Percentiles rank a stretch among this genome's conserved stretches.
phyloP scores from a whole-genome alignment of 768 basidiomycete species.

The Leccinum ochraceum region DNA sequence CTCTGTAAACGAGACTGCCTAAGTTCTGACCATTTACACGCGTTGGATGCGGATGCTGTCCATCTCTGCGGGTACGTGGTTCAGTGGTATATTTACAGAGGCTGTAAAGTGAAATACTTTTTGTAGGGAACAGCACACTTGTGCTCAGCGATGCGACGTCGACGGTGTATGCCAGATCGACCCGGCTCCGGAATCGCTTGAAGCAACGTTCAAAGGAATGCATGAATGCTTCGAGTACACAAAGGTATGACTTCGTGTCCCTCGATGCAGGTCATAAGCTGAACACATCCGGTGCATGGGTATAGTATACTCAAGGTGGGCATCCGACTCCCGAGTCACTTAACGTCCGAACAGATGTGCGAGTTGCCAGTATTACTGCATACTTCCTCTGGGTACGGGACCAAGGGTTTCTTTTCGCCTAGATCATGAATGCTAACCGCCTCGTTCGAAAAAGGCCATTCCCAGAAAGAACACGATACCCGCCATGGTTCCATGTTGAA shows the following conservation, averaged over 20 bases:
- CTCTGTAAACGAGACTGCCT: constrained; percentile 56
- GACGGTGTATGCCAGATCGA: constrained; percentile 59
- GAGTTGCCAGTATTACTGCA: constrained; percentile 60
- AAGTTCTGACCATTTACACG: constrained; percentile 52
- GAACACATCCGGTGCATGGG: neutral
- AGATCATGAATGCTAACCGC: neutral
- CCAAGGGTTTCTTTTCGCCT: neutral
- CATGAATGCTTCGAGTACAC: constrained; percentile 66
- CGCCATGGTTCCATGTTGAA: constrained; percentile 61
- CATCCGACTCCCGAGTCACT: neutral
- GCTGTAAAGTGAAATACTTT: constrained; percentile 9
- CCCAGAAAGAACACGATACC: constrained; percentile 59
- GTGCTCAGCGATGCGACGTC: constrained; percentile 42
- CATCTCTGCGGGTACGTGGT: constrained; percentile 60
- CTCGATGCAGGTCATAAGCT: neutral
- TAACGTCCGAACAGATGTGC: constrained; percentile 41
- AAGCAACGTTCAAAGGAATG: constrained; percentile 59
- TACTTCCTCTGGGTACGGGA: constrained; percentile 47
- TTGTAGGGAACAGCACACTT: constrained; percentile 48
- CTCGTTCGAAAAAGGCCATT: constrained; percentile 42
- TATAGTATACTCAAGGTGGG: constrained; percentile 56
- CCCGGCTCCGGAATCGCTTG: constrained; percentile 54
- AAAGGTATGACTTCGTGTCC: constrained; percentile 39
- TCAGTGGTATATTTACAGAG: neutral
- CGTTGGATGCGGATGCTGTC: constrained; percentile 36